A percentile compares a stretch with the other conserved stretches of the same genome.
Conservation (phyloP, 129 eudicot genomes). For the Solidago caesia region DNA sequence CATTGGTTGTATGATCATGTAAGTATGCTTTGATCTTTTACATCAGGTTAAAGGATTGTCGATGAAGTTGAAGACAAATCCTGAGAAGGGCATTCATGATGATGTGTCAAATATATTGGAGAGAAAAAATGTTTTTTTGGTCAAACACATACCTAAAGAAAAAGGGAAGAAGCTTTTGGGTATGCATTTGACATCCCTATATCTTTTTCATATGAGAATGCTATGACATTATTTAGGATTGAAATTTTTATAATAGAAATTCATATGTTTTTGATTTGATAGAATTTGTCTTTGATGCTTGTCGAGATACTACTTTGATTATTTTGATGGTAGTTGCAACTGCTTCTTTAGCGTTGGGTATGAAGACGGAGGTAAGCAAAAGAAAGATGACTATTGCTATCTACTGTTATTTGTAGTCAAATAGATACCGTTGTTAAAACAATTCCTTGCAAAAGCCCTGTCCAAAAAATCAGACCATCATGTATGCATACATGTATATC, state of each 20-base stretch:
- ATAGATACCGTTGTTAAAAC: too few species aligned
- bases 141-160: slow-evolving; percentile 90
- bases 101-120: slow-evolving; percentile 56
- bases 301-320: slow-evolving; percentile 80
- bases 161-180: slow-evolving; percentile 92
- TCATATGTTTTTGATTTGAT: slow-evolving; percentile 13
- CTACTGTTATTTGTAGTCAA: too few species aligned
- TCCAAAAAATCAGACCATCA: background rate
- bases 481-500: background rate
- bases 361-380: slow-evolving; percentile 81
- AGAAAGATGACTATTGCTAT: slow-evolving; percentile 8
- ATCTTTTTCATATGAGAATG: background rate
- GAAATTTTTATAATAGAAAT: slow-evolving; percentile 8
- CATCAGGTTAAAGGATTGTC: slow-evolving; percentile 74
- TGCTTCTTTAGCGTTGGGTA: slow-evolving; percentile 92
- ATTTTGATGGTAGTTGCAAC: slow-evolving; percentile 98
- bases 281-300: slow-evolving; percentile 92
- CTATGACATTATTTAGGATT: background rate
- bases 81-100: slow-evolving; percentile 73
- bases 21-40: slow-evolving; percentile 4
- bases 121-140: slow-evolving; percentile 67
- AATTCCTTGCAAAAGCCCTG: too few species aligned
- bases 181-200: slow-evolving; percentile 17
- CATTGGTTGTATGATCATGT: background rate
- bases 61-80: slow-evolving; percentile 57